These are phyloP conservation scores for Biscutella laevigata DNA, from an alignment of 441 rosid genomes.

Conservation along the genomic window DNA sequence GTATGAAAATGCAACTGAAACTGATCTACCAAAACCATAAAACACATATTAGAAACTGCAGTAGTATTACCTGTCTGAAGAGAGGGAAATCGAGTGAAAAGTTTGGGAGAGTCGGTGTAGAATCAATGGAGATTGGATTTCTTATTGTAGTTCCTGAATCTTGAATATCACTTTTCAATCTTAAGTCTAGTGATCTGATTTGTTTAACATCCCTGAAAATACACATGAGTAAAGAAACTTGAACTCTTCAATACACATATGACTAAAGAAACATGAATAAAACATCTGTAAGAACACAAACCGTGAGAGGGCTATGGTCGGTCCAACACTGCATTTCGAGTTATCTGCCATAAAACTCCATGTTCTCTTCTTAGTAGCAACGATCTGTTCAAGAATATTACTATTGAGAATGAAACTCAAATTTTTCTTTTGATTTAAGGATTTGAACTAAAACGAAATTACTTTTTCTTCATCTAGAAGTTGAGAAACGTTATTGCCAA, in stretches of 20 bases:
- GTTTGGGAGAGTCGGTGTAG: constrained; percentile 12
- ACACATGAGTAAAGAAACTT: neutral
- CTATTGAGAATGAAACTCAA: too few relatives aligned
- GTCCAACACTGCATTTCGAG: constrained; percentile 12
- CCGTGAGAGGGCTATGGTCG: constrained; percentile 16
- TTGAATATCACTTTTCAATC: constrained; percentile 19
- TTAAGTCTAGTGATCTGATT: constrained; percentile 16
- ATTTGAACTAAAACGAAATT: too few relatives aligned
- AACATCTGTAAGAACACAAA: neutral
- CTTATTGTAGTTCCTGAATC: constrained; percentile 21
- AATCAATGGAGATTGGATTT: constrained; percentile 23
- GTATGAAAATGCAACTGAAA: neutral
- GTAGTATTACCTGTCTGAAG: constrained; percentile 10
- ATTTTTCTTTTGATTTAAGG: too few relatives aligned
- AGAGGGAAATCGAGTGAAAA: constrained; percentile 15
- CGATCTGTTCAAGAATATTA: constrained; percentile 1
- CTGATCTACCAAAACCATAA: neutral
- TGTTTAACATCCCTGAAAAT: constrained; percentile 23
- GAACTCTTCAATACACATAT: neutral
- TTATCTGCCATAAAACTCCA: constrained; percentile 14
- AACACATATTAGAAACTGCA: neutral
- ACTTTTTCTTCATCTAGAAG: constrained; percentile 43
- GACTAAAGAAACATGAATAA: constrained; percentile 5
- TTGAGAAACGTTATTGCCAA: constrained; percentile 14
- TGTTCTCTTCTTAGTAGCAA: constrained; percentile 14